Evolutionary conservation across 305 asterid species (phyloP).

Genomic region (Fraxinus nigra): DNA sequence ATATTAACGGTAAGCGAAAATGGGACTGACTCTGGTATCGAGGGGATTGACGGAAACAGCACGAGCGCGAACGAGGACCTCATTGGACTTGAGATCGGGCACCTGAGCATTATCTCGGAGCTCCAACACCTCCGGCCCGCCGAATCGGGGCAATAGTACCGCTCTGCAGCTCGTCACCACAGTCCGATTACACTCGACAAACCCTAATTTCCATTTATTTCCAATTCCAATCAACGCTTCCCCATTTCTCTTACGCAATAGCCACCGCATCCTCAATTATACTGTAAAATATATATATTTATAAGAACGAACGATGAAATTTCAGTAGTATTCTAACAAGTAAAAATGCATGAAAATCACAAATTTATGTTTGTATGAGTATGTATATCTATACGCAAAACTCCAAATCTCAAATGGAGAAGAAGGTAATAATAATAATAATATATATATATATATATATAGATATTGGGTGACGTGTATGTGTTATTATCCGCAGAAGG

Average conservation of each 20-base stretch:
- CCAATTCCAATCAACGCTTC: slow-evolving; percentile 3
- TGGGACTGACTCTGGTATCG: slow-evolving; percentile 40
- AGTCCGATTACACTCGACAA: slow-evolving; percentile 23
- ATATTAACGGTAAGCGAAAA: not conserved
- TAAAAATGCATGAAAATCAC: not conserved
- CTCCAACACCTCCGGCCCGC: slow-evolving; percentile 46
- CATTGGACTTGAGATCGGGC: slow-evolving; percentile 44
- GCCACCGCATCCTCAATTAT: slow-evolving; percentile 3
- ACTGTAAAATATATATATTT: not conserved
- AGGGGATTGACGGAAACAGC: slow-evolving; percentile 56
- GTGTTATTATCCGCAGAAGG: not conserved
- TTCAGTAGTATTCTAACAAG: not conserved
- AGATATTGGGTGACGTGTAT: not conserved
- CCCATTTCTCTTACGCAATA: slow-evolving; percentile 7
- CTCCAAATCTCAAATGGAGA: not conserved
- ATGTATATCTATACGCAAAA: not conserved
- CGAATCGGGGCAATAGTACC: slow-evolving; percentile 48
- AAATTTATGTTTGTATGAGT: not conserved
- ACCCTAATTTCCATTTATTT: slow-evolving; percentile 18
- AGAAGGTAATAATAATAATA: not conserved
- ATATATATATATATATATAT: not conserved
- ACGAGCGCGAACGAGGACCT: slow-evolving; percentile 52
- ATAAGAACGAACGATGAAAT: not conserved
- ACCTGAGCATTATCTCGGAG: slow-evolving; percentile 39
- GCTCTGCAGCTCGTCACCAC: slow-evolving; percentile 47